A percentile compares a stretch with the other conserved stretches of the same genome.
These are phyloP conservation scores for Ceratobasidium sp. DNA, from an alignment of 1,284 basidiomycete genomes.

Conservation along the genomic window DNA sequence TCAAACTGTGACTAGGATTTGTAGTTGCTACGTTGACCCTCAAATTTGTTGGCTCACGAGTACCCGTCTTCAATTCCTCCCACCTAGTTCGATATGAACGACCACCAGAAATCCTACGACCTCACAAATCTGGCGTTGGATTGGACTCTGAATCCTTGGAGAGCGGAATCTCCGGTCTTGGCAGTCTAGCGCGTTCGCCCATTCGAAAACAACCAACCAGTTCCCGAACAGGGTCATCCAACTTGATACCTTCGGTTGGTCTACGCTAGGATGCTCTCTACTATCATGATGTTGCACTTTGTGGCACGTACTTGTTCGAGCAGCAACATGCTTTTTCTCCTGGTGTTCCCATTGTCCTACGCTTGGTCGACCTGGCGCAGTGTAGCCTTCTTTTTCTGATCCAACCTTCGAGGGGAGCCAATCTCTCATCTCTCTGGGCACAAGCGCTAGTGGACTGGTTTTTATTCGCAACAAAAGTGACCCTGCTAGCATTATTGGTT, in stretches of 20 bases:
- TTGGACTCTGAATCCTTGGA: too few relatives aligned
- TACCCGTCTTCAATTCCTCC: constrained; percentile 4
- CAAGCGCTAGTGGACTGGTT: too few relatives aligned
- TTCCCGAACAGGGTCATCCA: too few relatives aligned
- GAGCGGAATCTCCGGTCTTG: background rate
- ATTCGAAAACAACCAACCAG: too few relatives aligned
- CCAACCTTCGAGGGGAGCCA: too few relatives aligned
- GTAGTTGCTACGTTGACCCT: background rate
- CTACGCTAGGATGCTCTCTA: constrained; percentile 94
- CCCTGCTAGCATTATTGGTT: background rate
- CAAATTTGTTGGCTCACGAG: background rate
- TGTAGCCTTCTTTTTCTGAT: too few relatives aligned
- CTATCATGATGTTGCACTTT: constrained; percentile 71
- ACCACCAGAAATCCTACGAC: too few relatives aligned
- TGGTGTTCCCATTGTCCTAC: constrained; percentile 69
- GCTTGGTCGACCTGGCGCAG: constrained; percentile 49
- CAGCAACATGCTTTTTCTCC: constrained; percentile 91
- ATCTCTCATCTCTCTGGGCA: too few relatives aligned
- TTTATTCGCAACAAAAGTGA: background rate
- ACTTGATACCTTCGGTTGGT: constrained; percentile 49
- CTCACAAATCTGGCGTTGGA: too few relatives aligned
- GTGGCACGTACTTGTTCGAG: constrained; percentile 76
- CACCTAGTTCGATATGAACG: background rate
- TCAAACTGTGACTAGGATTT: background rate
- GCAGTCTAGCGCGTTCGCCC: too few relatives aligned